Base-by-base conservation (phyloP, 768 basidiomycete species). In the Rickenella mellea region DNA sequence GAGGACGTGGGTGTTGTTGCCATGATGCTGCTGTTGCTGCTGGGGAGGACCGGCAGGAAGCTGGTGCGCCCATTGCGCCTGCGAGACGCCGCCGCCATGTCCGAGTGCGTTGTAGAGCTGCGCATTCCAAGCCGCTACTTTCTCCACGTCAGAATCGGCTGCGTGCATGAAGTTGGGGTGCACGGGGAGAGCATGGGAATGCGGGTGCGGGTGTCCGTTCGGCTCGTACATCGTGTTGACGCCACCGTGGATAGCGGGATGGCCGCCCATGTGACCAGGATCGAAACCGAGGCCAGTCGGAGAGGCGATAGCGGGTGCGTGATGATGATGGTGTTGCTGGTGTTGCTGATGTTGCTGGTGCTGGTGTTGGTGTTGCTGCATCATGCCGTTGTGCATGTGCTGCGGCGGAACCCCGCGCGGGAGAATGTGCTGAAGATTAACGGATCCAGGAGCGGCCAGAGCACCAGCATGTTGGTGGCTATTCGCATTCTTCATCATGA, bases 301-400 rank as follows among this genome's bases (percentile, higher is more conserved):
- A n/a, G n/a, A n/a, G 59, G 49, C 10, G 61, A 59, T 37, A 60
- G 48, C 45, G 60, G 61, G 44, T 62, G 62, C 42, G 57, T 55
- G 47, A 55, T 60, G 7, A 22, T 4, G 24, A 22, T 22, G 19
- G 19, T 58, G 25, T 21, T 37, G 25, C 36, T 49, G 48, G 48
- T 36, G 47, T 40, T 44, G 43, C 51, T 48, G 27, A 45, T 49
- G 41, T 20, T 50, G 43, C 30, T 52, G 44, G 44, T 50, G 57
- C 29, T 53, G 27, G 1, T 46, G 46, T n/a, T 55, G 52, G 19
- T 51, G 55, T 2, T 31, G 26, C 50, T 53, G 6, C 49, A 53
- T 8, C 52, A 56, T 22, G 52, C 44, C 5, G 46, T 43, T 17
- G 57, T 57, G 12, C 41, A 39, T 11, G 30, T 41, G 12, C 39